These are phyloP conservation scores for Gnomoniopsis smithogilvyi DNA, from an alignment of 2,329 filamentous ascomycete genomes.

Conservation along the genomic window DNA sequence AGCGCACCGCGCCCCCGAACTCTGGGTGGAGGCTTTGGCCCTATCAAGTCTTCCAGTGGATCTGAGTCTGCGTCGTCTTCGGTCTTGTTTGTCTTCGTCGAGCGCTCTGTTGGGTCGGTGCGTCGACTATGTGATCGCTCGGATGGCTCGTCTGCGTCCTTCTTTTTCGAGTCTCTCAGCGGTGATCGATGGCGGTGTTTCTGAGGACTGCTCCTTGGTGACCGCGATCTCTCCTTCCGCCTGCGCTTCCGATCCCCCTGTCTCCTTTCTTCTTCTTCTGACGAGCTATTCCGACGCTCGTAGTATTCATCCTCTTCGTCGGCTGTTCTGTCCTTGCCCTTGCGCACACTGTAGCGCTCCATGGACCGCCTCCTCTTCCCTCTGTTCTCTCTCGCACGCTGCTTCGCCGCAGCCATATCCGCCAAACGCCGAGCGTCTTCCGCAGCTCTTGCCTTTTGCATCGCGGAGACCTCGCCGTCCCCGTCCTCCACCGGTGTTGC, in stretches of 20 bases:
- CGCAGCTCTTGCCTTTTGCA: slow-evolving; percentile 9
- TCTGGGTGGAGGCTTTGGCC: slow-evolving; percentile 60
- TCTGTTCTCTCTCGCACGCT: slow-evolving; percentile 3
- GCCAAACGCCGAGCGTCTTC: slow-evolving; percentile 12
- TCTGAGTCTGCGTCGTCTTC: slow-evolving; percentile 55
- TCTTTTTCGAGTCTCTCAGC: not conserved
- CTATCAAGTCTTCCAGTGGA: slow-evolving; percentile 72
- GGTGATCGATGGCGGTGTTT: slow-evolving; percentile 16
- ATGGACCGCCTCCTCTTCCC: slow-evolving; percentile 12
- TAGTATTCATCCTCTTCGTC: not conserved
- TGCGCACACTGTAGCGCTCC: slow-evolving; percentile 14
- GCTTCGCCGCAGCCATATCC: slow-evolving; percentile 12
- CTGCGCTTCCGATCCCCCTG: slow-evolving; percentile 14
- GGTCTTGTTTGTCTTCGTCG: slow-evolving; percentile 17
- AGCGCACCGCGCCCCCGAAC: slow-evolving; percentile 71
- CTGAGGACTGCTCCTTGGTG: slow-evolving; percentile 12
- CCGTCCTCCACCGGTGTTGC: slow-evolving; percentile 19
- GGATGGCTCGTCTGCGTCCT: not conserved
- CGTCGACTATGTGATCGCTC: not conserved
- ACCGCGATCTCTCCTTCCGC: slow-evolving; percentile 12
- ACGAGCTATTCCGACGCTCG: slow-evolving; percentile 23
- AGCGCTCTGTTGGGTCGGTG: not conserved
- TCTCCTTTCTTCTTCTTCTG: slow-evolving; percentile 21
- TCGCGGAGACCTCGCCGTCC: slow-evolving; percentile 14
- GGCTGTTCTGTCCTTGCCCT: not conserved